A percentile compares a stretch with the other conserved stretches of the same genome.
Evolutionary conservation across 305 asterid genomes (phyloP).

Genomic region (Fraxinus xanthoxyloides): DNA sequence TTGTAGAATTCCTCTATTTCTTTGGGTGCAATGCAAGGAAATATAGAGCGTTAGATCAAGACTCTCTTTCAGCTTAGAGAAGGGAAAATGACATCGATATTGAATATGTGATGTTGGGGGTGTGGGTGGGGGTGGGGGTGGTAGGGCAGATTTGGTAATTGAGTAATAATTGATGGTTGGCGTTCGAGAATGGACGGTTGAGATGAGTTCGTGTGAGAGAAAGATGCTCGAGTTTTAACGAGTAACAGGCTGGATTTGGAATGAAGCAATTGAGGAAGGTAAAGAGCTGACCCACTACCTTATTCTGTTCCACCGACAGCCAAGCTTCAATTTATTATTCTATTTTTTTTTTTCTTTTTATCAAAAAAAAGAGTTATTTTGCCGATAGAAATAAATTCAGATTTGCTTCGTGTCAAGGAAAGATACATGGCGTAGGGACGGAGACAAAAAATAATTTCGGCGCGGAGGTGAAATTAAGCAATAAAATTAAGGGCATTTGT

Average conservation of each 20-base stretch:
- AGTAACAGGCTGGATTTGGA: conserved; percentile 45
- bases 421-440: neutral
- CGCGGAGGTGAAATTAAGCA: neutral
- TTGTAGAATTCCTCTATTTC: conserved; percentile 12
- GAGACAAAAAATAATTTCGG: too few species aligned
- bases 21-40: conserved; percentile 36
- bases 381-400: neutral
- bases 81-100: neutral
- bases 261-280: conserved; percentile 41
- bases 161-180: neutral
- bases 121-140: neutral
- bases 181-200: conserved; percentile 28
- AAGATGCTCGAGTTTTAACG: conserved; percentile 25
- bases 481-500: too few species aligned
- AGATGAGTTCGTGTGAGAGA: conserved; percentile 24
- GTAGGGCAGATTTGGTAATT: conserved; percentile 19
- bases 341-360: neutral
- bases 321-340: neutral
- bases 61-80: conserved; percentile 29
- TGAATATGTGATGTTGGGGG: neutral
- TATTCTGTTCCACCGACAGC: conserved; percentile 48
- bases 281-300: conserved; percentile 30
- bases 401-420: neutral
- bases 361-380: neutral
- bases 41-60: conserved; percentile 34